These are phyloP conservation scores for Alloascoidea africana DNA, from an alignment of 805 yeast species.

Conservation along the genomic window DNA sequence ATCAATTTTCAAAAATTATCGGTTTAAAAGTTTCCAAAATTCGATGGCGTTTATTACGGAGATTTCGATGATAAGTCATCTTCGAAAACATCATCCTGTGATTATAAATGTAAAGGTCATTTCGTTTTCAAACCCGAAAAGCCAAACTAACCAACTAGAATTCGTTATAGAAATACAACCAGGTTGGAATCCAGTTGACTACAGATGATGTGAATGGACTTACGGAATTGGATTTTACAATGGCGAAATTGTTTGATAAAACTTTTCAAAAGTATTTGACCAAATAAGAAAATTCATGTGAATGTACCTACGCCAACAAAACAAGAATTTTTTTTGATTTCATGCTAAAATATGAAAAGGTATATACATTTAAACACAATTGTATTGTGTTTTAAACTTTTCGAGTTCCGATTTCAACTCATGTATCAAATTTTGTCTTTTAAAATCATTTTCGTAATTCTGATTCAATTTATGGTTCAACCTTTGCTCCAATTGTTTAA, in stretches of 20 bases:
- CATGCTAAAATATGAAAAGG: too few relatives aligned
- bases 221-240: conserved; percentile 7
- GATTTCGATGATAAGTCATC: neutral
- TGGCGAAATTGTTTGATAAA: conserved; percentile 9
- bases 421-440: too few relatives aligned
- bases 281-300: too few relatives aligned
- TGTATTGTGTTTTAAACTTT: too few relatives aligned
- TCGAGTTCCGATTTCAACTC: too few relatives aligned
- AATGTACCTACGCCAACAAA: too few relatives aligned
- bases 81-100: neutral
- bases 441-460: too few relatives aligned
- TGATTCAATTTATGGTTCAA: too few relatives aligned
- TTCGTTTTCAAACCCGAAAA: neutral
- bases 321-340: too few relatives aligned
- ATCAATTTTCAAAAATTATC: neutral
- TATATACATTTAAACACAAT: too few relatives aligned
- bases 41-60: neutral
- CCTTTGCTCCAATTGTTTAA: too few relatives aligned
- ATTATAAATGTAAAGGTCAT: neutral
- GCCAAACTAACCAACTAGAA: conserved; percentile 5
- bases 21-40: neutral
- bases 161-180: conserved; percentile 10
- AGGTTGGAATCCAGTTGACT: conserved; percentile 8
- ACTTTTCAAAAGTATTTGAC: neutral
- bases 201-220: conserved; percentile 9